phyloP scores from a whole-genome alignment of 495 filamentous ascomycete genomes.

The Penicillium alfredii region DNA sequence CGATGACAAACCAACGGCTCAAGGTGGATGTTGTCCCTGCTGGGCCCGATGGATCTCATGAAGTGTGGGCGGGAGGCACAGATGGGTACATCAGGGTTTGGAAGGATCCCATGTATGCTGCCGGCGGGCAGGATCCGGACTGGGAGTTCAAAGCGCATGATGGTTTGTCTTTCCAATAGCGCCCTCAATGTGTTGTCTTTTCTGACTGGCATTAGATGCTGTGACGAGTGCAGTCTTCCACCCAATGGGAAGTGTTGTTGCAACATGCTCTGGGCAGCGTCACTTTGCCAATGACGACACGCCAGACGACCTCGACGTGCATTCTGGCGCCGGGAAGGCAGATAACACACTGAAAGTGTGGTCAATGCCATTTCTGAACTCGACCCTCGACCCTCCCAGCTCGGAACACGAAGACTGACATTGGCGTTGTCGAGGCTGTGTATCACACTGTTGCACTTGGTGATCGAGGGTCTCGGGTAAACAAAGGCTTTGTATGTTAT shows the following conservation, averaged over 20 bases:
- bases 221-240: slow-evolving; percentile 63
- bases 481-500: no score
- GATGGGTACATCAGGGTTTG: slow-evolving; percentile 74
- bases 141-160: slow-evolving; percentile 58
- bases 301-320: slow-evolving; percentile 5
- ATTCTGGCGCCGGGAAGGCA: neutral
- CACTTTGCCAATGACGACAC: slow-evolving; percentile 16
- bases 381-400: neutral
- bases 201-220: slow-evolving; percentile 37
- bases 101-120: slow-evolving; percentile 53
- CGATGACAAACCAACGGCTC: slow-evolving; percentile 71
- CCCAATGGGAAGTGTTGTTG: slow-evolving; percentile 58
- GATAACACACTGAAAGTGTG: slow-evolving; percentile 66
- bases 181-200: neutral
- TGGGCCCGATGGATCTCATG: slow-evolving; percentile 48
- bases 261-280: slow-evolving; percentile 67
- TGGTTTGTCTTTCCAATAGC: slow-evolving; percentile 24
- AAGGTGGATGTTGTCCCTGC: slow-evolving; percentile 58
- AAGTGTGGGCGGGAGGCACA: slow-evolving; percentile 80
- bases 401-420: neutral
- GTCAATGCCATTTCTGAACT: slow-evolving; percentile 35
- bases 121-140: slow-evolving; percentile 47
- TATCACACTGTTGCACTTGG: neutral
- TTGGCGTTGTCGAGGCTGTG: neutral
- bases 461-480: no score